Evolutionary conservation across 768 basidiomycete species (phyloP).

Genomic region (Epithele typhae): DNA sequence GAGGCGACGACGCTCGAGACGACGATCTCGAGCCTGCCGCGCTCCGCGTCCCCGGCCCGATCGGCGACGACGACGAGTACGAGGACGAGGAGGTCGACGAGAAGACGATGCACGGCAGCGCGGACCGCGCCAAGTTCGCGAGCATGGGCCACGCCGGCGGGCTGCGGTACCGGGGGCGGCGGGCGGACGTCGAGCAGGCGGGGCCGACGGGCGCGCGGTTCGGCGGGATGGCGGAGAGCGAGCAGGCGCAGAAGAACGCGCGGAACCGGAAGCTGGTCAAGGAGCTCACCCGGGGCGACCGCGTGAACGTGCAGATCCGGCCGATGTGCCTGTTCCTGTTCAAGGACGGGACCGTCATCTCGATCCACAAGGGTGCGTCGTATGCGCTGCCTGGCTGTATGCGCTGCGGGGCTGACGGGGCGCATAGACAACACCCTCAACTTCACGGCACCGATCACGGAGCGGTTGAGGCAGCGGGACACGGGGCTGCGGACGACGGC

Average conservation of each 20-base stretch:
- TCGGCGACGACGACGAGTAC: conserved; percentile 14
- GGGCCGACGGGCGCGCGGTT: neutral
- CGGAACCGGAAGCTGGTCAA: conserved; percentile 25
- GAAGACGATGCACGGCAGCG: conserved; percentile 25
- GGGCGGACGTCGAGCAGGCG: conserved; percentile 16
- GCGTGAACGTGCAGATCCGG: conserved; percentile 53
- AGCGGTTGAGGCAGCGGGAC: conserved; percentile 54
- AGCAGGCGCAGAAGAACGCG: conserved; percentile 17
- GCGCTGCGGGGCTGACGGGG: neutral
- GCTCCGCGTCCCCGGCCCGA: conserved; percentile 31
- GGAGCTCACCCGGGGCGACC: conserved; percentile 48
- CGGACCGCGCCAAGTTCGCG: conserved; percentile 2
- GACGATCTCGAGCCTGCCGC: conserved; percentile 27
- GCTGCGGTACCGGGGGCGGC: conserved; percentile 6
- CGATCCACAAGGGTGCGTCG: conserved; percentile 6
- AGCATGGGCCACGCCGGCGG: conserved; percentile 11
- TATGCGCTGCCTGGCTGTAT: neutral
- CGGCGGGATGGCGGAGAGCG: conserved; percentile 5
- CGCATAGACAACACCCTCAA: conserved; percentile 37
- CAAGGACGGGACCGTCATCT: conserved; percentile 46
- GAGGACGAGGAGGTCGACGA: conserved; percentile 29
- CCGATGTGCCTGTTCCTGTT: conserved; percentile 69
- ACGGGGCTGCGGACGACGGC: conserved; percentile 57
- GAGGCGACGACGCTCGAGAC: conserved; percentile 10
- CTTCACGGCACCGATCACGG: conserved; percentile 52